Percentiles rank a stretch among this genome's conserved stretches.
phyloP scores from a whole-genome alignment of 257 asterid genomes.

The Dorcoceras hygrometricum region DNA sequence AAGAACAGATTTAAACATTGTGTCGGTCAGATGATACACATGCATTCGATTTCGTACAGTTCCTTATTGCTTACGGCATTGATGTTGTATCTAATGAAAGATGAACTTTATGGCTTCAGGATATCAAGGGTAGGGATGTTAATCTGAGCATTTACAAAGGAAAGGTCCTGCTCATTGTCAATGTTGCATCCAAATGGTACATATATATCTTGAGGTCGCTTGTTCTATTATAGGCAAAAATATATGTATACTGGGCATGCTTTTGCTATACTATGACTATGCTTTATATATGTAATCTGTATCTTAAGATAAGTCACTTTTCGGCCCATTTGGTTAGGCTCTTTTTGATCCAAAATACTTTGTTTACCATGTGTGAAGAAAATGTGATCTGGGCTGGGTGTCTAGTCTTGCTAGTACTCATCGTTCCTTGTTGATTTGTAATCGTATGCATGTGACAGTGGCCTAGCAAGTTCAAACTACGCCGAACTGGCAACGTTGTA shows the following conservation, averaged over 20 bases:
- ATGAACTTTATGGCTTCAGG: conserved; percentile 40
- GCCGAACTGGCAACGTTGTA: conserved; percentile 61
- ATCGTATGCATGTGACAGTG: conserved; percentile 51
- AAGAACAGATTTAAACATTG: no score
- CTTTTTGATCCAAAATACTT: background rate
- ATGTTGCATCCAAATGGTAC: conserved; percentile 94
- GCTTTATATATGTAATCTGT: no score
- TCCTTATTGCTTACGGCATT: background rate
- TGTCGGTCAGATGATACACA: no score
- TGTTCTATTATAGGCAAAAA: background rate
- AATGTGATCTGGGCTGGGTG: background rate
- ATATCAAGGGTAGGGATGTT: conserved; percentile 72
- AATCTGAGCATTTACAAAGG: conserved; percentile 67
- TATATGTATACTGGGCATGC: no score
- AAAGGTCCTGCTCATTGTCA: conserved; percentile 71
- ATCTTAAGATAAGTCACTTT: background rate
- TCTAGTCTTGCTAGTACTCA: background rate
- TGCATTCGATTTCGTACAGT: background rate
- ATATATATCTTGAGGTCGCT: conserved; percentile 13
- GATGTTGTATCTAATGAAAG: background rate
- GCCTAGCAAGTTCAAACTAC: conserved; percentile 77
- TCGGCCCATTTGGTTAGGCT: no score
- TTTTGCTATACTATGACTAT: background rate
- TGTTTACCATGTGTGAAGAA: no score
- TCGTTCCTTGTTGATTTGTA: background rate